phyloP scores from a whole-genome alignment of 1,139 yeast species.

The Ogataea hybrid region DNA sequence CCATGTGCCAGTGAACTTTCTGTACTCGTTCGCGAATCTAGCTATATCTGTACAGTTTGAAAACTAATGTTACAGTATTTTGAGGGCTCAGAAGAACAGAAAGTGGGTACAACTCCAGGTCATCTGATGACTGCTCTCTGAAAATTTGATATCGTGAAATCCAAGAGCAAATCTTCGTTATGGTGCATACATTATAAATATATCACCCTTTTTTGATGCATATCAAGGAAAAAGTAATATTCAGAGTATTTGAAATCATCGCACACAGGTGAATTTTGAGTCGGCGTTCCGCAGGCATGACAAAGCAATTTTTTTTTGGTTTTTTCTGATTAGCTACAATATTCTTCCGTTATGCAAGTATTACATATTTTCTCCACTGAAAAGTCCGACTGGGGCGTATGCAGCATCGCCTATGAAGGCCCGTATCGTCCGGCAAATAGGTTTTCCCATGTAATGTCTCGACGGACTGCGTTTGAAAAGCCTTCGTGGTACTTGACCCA shows the following conservation, averaged over 20 bases:
- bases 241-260: background rate
- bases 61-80: too few relatives aligned
- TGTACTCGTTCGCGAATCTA: too few relatives aligned
- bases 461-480: constrained; percentile 89
- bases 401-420: background rate
- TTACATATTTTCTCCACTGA: background rate
- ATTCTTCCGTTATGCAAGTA: background rate
- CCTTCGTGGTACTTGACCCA: constrained; percentile 97
- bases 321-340: background rate
- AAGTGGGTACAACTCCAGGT: too few relatives aligned
- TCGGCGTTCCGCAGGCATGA: background rate
- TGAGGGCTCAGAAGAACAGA: too few relatives aligned
- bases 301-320: background rate
- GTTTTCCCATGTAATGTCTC: constrained; percentile 77
- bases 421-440: constrained; percentile 36
- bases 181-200: too few relatives aligned
- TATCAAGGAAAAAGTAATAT: background rate
- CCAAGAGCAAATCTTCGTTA: background rate
- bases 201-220: background rate
- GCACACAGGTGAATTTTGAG: background rate
- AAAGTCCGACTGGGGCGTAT: background rate
- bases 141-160: background rate
- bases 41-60: too few relatives aligned
- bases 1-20: background rate
- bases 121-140: too few relatives aligned